A percentile compares a stretch with the other conserved stretches of the same genome.
Conservation (phyloP, 2,329 filamentous ascomycete species). For the Botrytis squamosa region DNA sequence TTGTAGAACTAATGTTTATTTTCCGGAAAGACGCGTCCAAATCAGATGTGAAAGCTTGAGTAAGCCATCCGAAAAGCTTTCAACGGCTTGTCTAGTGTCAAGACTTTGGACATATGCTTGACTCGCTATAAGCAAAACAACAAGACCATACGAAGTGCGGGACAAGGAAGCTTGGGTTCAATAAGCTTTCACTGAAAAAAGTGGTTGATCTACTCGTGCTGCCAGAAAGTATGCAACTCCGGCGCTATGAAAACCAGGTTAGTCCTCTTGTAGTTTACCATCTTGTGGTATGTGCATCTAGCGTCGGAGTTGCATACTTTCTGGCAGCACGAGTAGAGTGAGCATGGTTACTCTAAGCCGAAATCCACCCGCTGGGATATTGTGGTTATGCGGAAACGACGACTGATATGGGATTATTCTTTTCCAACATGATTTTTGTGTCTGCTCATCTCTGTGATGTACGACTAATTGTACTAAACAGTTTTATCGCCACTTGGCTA, state of each 20-base stretch:
- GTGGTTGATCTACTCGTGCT: constrained; percentile 2
- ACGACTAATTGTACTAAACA: not conserved
- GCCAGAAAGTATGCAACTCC: too few species aligned
- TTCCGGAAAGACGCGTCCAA: not conserved
- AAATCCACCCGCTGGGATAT: not conserved
- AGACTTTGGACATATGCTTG: not conserved
- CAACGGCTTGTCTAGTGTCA: not conserved
- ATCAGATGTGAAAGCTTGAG: not conserved
- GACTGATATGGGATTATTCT: not conserved
- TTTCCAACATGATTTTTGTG: not conserved
- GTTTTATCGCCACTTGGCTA: not conserved
- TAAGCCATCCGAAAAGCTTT: not conserved
- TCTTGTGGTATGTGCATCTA: too few species aligned
- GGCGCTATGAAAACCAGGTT: too few species aligned
- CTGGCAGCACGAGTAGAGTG: too few species aligned
- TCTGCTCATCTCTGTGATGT: not conserved
- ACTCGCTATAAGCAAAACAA: not conserved
- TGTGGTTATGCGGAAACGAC: not conserved
- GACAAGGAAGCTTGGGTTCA: constrained; percentile 7
- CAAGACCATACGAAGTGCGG: not conserved
- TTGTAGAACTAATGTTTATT: not conserved
- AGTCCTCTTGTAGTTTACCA: too few species aligned
- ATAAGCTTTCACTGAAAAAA: constrained; percentile 14
- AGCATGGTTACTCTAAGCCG: not conserved
- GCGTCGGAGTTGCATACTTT: too few species aligned